Percentiles rank a stretch among this genome's conserved stretches.
phyloP scores from a whole-genome alignment of 2,329 filamentous ascomycete species.

The Leptographium radiaticola region DNA sequence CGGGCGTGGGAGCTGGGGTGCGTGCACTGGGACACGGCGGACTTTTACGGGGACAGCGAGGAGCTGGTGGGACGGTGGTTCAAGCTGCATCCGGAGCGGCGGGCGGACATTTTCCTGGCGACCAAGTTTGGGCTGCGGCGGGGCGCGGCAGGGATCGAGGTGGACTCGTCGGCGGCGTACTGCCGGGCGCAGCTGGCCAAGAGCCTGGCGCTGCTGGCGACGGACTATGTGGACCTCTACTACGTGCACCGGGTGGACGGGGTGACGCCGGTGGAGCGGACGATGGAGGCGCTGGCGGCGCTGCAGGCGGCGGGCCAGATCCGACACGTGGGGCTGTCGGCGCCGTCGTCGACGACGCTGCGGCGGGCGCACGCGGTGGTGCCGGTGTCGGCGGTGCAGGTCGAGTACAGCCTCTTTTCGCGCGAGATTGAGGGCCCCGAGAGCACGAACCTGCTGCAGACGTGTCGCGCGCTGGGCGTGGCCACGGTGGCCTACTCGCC shows the following conservation, averaged over 20 bases:
- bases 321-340: conserved; percentile 41
- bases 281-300: conserved; percentile 27
- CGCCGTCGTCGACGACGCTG: conserved; percentile 34
- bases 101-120: conserved; percentile 28
- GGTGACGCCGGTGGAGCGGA: conserved; percentile 30
- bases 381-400: conserved; percentile 36
- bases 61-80: conserved; percentile 31
- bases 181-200: conserved; percentile 14
- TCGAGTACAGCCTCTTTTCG: conserved; percentile 40
- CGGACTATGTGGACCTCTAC: conserved; percentile 40
- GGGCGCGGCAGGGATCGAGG: conserved; percentile 9
- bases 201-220: conserved; percentile 32
- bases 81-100: conserved; percentile 22
- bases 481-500: conserved; percentile 27
- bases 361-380: conserved; percentile 37
- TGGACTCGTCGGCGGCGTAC: conserved; percentile 19
- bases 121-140: conserved; percentile 11
- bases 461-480: conserved; percentile 32
- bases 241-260: conserved; percentile 36
- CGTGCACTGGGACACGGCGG: conserved; percentile 25
- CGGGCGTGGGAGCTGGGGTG: background rate
- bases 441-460: conserved; percentile 24
- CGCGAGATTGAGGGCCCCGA: conserved; percentile 44
- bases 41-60: conserved; percentile 31
- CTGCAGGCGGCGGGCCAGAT: conserved; percentile 33